Conservation (phyloP, 2,329 filamentous ascomycete species). For the Tricladium varicosporioides region DNA sequence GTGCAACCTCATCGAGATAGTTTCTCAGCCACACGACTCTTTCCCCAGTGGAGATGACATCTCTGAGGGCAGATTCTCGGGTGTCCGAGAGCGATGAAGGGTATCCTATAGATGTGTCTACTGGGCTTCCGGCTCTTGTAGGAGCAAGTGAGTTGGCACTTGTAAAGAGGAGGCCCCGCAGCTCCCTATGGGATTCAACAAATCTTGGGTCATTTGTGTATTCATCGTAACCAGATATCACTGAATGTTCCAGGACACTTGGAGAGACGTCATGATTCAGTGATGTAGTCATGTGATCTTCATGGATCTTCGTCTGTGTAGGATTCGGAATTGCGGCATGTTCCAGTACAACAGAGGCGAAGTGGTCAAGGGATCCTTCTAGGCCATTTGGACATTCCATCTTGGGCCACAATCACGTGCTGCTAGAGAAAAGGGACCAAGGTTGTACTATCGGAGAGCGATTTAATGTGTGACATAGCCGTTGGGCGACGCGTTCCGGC, state of each 20-base stretch:
- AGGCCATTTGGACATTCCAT: no score
- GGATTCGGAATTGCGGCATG: no score
- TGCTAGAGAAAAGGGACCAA: no score
- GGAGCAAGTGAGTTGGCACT: slow-evolving; percentile 32
- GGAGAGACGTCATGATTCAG: neutral
- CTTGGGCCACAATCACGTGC: no score
- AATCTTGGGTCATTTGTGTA: slow-evolving; percentile 40
- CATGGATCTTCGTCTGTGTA: no score
- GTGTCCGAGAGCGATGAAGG: neutral
- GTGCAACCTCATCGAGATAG: slow-evolving; percentile 51
- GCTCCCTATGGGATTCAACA: slow-evolving; percentile 44
- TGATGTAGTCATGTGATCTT: neutral
- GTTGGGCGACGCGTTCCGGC: no score
- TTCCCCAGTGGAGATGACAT: slow-evolving; percentile 26
- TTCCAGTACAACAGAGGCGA: no score
- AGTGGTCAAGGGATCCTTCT: no score
- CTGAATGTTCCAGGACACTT: slow-evolving; percentile 1
- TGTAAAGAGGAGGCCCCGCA: slow-evolving; percentile 42
- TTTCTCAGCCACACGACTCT: slow-evolving; percentile 42
- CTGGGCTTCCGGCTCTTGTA: slow-evolving; percentile 32
- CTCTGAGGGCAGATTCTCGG: neutral
- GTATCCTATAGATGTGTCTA: slow-evolving; percentile 1
- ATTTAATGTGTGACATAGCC: no score
- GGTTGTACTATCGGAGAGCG: no score
- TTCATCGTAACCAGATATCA: slow-evolving; percentile 25